phyloP scores from a whole-genome alignment of 352 stramenopile species.

The Hyaloperonospora arabidopsidis region DNA sequence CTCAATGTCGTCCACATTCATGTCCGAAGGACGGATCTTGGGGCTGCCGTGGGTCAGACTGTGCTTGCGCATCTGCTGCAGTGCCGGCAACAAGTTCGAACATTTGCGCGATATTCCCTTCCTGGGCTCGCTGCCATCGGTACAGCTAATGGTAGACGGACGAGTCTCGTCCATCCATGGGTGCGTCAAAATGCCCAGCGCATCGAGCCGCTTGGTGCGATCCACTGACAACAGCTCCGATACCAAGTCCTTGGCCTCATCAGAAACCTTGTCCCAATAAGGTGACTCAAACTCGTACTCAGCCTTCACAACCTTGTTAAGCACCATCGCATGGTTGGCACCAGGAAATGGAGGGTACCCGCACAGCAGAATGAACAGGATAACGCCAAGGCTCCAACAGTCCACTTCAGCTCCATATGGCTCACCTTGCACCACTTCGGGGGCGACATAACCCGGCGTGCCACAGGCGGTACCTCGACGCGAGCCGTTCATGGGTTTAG shows the following conservation, averaged over 20 bases:
- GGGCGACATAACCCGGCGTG: conserved; percentile 89
- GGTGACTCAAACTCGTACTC: conserved; percentile 87
- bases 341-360: conserved; percentile 87
- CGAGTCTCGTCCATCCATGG: conserved; percentile 64
- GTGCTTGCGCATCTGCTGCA: conserved; percentile 73
- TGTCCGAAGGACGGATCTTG: conserved; percentile 66
- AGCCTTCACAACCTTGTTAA: conserved; percentile 67
- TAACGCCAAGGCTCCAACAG: conserved; percentile 92
- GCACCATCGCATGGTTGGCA: conserved; percentile 58
- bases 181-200: conserved; percentile 59
- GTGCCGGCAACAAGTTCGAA: conserved; percentile 55
- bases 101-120: conserved; percentile 33
- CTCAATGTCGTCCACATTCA: conserved; percentile 62
- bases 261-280: conserved; percentile 93
- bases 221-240: conserved; percentile 86
- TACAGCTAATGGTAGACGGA: conserved; percentile 19
- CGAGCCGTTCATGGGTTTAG: conserved; percentile 47
- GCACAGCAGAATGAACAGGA: conserved; percentile 91
- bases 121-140: conserved; percentile 26
- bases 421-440: conserved; percentile 86
- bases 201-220: conserved; percentile 61
- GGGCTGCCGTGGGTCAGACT: conserved; percentile 57
- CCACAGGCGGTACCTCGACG: conserved; percentile 64
- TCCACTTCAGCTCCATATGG: conserved; percentile 87
- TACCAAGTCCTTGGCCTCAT: conserved; percentile 94